phyloP scores from a whole-genome alignment of 495 filamentous ascomycete genomes.

The Xylaria scruposa region DNA sequence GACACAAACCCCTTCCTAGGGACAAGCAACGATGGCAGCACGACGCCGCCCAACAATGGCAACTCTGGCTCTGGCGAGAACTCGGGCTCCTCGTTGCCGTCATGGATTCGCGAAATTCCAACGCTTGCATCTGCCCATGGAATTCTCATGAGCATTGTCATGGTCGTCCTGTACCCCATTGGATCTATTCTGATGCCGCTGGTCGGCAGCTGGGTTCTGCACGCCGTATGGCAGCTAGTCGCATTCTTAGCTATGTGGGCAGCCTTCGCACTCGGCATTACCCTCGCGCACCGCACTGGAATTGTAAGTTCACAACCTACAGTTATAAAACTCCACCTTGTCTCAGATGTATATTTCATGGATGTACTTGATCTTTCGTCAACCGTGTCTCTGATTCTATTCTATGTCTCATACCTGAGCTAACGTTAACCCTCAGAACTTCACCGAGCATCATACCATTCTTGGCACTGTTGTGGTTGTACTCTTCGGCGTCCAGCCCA shows the following conservation, averaged over 20 bases:
- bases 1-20: constrained; percentile 67
- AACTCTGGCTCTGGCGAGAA: constrained; percentile 11
- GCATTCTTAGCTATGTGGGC: constrained; percentile 62
- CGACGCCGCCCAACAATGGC: constrained; percentile 4
- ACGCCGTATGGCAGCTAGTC: constrained; percentile 65
- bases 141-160: constrained; percentile 63
- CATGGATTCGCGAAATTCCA: constrained; percentile 24
- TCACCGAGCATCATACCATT: constrained; percentile 50
- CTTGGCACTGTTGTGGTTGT: constrained; percentile 66
- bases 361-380: background rate
- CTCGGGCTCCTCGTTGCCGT: background rate
- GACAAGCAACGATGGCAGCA: constrained; percentile 20
- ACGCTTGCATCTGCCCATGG: constrained; percentile 51
- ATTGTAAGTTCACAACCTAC: constrained; percentile 44
- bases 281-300: constrained; percentile 45
- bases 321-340: background rate
- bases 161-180: constrained; percentile 61
- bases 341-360: background rate
- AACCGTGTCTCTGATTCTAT: background rate
- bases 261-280: constrained; percentile 68
- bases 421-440: constrained; percentile 42
- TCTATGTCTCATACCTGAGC: constrained; percentile 14
- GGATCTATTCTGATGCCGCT: constrained; percentile 64
- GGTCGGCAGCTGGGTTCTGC: constrained; percentile 57
- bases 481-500: constrained; percentile 68